A percentile compares a stretch with the other conserved stretches of the same genome.
Conservation (phyloP, 192 early-diverging fungal species). For the Geosiphon pyriformis region DNA sequence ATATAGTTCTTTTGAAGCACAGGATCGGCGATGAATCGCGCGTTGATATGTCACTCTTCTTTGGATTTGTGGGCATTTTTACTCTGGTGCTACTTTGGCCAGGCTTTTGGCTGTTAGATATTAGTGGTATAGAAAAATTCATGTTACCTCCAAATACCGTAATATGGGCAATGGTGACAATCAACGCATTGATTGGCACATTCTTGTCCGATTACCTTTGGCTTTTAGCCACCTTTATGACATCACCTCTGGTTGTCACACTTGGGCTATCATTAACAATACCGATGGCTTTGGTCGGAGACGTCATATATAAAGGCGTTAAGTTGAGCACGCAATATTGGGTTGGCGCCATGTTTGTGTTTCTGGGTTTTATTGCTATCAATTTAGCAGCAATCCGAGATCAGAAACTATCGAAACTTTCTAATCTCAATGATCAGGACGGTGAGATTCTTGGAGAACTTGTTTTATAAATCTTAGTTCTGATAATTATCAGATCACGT, state of each 20-base stretch:
- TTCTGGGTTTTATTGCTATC: constrained; percentile 63
- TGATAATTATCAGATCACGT: too few species aligned
- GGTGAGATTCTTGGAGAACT: background rate
- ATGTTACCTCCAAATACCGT: constrained; percentile 45
- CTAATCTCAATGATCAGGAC: background rate
- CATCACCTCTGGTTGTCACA: constrained; percentile 76
- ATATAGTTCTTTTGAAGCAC: constrained; percentile 67
- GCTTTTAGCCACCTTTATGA: constrained; percentile 73
- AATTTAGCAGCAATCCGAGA: constrained; percentile 43
- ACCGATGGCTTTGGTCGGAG: constrained; percentile 46
- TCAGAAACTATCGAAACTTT: background rate
- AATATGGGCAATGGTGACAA: constrained; percentile 56
- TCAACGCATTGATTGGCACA: constrained; percentile 75
- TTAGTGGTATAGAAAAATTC: constrained; percentile 58
- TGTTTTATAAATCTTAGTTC: too few species aligned
- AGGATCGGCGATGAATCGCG: constrained; percentile 62
- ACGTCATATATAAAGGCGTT: constrained; percentile 61
- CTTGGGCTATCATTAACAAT: constrained; percentile 70
- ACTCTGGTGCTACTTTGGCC: constrained; percentile 68
- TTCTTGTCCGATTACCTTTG: constrained; percentile 78
- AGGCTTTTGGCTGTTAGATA: constrained; percentile 54
- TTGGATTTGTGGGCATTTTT: constrained; percentile 73
- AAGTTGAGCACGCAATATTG: constrained; percentile 48
- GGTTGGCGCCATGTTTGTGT: constrained; percentile 58
- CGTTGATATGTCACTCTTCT: constrained; percentile 68